Conservation (phyloP, 345 rosid genomes). For the Corymbia maculata region DNA sequence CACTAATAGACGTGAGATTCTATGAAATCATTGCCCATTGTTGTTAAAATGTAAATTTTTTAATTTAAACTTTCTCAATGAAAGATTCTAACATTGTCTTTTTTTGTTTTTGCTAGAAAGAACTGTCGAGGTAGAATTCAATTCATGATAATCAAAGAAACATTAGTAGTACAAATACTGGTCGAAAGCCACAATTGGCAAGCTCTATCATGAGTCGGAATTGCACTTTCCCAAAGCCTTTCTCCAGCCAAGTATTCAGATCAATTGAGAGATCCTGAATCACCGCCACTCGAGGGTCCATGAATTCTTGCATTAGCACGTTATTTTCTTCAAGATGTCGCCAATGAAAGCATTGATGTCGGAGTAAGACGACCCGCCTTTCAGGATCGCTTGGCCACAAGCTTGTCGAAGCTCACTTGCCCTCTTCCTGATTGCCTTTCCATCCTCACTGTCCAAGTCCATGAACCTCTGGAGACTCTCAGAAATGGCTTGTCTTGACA, state of each 20-base stretch:
- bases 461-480: neutral
- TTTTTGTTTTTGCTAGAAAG: neutral
- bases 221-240: neutral
- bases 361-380: conserved; percentile 26
- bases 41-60: too few species aligned
- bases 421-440: conserved; percentile 4
- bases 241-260: neutral
- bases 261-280: neutral
- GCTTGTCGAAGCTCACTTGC: neutral
- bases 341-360: neutral
- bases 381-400: conserved; percentile 17
- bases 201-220: neutral
- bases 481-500: neutral
- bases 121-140: neutral
- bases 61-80: too few species aligned
- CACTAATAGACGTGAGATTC: too few species aligned
- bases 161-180: neutral
- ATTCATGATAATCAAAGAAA: neutral
- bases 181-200: neutral
- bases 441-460: conserved; percentile 1
- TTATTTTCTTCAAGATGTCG: neutral
- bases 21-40: too few species aligned
- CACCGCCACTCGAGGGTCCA: neutral
- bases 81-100: neutral
- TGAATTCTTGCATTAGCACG: neutral